Percentiles rank a stretch among this genome's conserved stretches.
Conservation (phyloP, 495 filamentous ascomycete genomes). For the Achaetomiella virescens region DNA sequence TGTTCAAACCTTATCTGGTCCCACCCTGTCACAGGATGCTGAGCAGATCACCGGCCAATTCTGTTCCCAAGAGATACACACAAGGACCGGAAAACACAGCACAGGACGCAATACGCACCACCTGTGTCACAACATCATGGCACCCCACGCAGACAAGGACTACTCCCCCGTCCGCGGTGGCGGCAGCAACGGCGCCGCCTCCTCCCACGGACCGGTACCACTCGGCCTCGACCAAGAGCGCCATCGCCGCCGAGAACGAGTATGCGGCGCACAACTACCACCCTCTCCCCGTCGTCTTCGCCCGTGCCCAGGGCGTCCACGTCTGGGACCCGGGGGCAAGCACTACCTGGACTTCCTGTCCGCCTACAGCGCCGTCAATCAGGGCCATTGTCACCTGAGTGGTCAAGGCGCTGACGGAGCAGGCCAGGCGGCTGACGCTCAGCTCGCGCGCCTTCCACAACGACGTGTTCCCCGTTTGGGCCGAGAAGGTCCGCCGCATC, state of each 20-base stretch:
- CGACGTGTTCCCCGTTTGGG: conserved; percentile 96
- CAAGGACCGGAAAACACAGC: neutral
- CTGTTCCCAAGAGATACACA: too few species aligned
- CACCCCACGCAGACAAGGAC: conserved; percentile 47
- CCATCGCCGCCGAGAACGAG: conserved; percentile 72
- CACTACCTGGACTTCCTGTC: conserved; percentile 98
- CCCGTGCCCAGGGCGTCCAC: conserved; percentile 70
- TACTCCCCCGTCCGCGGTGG: conserved; percentile 22
- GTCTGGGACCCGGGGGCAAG: conserved; percentile 96
- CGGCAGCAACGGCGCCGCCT: conserved; percentile 26
- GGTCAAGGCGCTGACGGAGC: conserved; percentile 79
- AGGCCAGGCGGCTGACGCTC: conserved; percentile 84
- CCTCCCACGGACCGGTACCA: conserved; percentile 54
- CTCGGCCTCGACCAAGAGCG: conserved; percentile 67
- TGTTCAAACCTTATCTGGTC: neutral
- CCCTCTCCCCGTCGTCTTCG: conserved; percentile 88
- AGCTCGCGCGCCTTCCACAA: conserved; percentile 98
- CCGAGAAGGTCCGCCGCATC: conserved; percentile 75
- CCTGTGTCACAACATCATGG: conserved; percentile 36
- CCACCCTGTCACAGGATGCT: too few species aligned
- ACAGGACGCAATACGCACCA: neutral
- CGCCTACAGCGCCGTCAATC: conserved; percentile 96
- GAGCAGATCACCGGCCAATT: neutral
- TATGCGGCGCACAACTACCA: conserved; percentile 99
- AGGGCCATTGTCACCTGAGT: conserved; percentile 99